A percentile compares a stretch with the other conserved stretches of the same genome.
phyloP scores from a whole-genome alignment of 139 green algal species.

The Tetraselmis chui region DNA sequence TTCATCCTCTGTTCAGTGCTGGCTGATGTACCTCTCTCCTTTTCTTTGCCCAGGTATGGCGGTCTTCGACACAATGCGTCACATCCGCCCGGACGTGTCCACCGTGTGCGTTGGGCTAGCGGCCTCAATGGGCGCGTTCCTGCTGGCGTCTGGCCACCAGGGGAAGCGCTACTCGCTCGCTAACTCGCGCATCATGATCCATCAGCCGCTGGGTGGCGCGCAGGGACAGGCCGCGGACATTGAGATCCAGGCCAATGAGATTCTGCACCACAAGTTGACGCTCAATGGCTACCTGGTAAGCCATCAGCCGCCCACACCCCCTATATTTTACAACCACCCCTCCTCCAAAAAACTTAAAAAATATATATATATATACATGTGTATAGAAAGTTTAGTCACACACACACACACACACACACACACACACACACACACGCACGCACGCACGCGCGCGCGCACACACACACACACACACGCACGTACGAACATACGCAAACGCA shows the following conservation, averaged over 20 bases:
- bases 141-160: slow-evolving; percentile 87
- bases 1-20: too few species aligned
- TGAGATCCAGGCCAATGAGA: slow-evolving; percentile 99
- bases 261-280: slow-evolving; percentile 99
- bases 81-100: slow-evolving; percentile 90
- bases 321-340: too few species aligned
- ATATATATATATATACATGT: too few species aligned
- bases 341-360: too few species aligned
- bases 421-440: too few species aligned
- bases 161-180: slow-evolving; percentile 95
- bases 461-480: too few species aligned
- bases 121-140: slow-evolving; percentile 97
- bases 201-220: slow-evolving; percentile 96
- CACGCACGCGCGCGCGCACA: too few species aligned
- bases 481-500: too few species aligned
- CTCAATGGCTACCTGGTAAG: slow-evolving; percentile 92
- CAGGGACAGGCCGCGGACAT: slow-evolving; percentile 99
- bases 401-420: too few species aligned
- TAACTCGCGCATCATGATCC: slow-evolving; percentile 99
- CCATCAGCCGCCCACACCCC: background rate
- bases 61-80: slow-evolving; percentile 99
- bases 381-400: too few species aligned
- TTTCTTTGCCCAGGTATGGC: slow-evolving; percentile 89
- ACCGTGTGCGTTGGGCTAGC: slow-evolving; percentile 98
- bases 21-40: background rate